Conservation (phyloP, 73 alveolate genomes). For the Paramecium sonneborni region DNA sequence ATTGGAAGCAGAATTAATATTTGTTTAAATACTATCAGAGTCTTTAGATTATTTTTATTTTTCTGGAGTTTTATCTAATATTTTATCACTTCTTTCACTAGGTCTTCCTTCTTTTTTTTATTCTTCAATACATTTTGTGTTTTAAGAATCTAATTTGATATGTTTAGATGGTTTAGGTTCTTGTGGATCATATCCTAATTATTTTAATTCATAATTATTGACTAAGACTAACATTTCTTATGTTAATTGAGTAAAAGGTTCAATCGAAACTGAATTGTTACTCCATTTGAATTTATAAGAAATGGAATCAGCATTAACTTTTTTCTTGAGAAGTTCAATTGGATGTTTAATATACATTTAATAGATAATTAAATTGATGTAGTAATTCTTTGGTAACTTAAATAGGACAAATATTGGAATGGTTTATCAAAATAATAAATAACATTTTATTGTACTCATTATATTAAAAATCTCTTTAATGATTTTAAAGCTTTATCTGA, state of each 20-base stretch:
- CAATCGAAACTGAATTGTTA: not conserved
- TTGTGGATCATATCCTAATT: not conserved
- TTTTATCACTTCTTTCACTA: not conserved
- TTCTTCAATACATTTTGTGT: not conserved
- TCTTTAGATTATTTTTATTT: not conserved
- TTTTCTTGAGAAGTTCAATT: not conserved
- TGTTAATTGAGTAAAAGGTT: not conserved
- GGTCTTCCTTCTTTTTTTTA: not conserved
- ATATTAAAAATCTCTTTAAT: not conserved
- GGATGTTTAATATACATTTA: not conserved
- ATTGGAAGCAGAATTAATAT: not conserved
- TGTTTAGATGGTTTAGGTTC: not conserved
- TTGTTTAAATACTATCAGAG: not conserved
- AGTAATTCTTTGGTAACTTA: not conserved
- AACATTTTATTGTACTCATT: not conserved
- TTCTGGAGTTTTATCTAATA: not conserved
- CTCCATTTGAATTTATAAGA: not conserved
- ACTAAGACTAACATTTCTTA: not conserved
- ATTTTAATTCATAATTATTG: not conserved
- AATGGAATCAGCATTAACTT: not conserved
- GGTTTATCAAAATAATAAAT: not conserved
- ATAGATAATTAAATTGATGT: not conserved
- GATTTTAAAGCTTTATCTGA: conserved; percentile 4
- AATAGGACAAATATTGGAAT: not conserved
- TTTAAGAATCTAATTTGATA: not conserved